These are phyloP conservation scores for Grosmannia serpens DNA, from an alignment of 2,329 filamentous ascomycete species.

Conservation along the genomic window DNA sequence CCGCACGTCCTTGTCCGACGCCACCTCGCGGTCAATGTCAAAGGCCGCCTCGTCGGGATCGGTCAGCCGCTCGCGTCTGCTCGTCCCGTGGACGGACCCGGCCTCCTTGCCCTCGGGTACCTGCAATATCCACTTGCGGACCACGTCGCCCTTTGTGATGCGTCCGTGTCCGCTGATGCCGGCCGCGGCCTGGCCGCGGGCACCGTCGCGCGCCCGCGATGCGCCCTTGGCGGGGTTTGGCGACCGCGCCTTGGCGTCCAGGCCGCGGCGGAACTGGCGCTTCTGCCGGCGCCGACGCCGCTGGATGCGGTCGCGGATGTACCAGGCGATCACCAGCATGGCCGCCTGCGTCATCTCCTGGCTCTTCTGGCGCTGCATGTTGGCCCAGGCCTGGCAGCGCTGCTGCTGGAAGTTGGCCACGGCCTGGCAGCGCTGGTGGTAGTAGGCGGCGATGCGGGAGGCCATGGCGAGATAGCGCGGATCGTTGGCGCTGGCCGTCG, in stretches of 20 bases:
- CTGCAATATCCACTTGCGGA: conserved; percentile 31
- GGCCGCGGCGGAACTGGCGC: conserved; percentile 27
- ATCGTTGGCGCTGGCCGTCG: conserved; percentile 18
- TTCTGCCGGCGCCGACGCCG: conserved; percentile 29
- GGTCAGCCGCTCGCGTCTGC: conserved; percentile 13
- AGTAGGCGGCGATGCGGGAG: conserved; percentile 35
- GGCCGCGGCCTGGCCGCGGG: neutral
- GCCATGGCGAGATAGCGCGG: conserved; percentile 33
- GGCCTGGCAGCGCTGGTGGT: conserved; percentile 36
- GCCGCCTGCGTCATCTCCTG: conserved; percentile 37
- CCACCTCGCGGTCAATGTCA: conserved; percentile 26
- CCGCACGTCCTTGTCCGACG: conserved; percentile 29
- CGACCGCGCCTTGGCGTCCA: conserved; percentile 12
- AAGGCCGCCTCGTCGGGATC: conserved; percentile 30
- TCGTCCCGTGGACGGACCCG: conserved; percentile 17
- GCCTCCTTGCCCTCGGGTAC: conserved; percentile 20
- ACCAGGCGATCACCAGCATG: conserved; percentile 38
- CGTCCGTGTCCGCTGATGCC: conserved; percentile 3
- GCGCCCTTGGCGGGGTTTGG: neutral
- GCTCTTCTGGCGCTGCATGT: conserved; percentile 32
- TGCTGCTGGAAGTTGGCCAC: conserved; percentile 35
- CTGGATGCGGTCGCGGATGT: conserved; percentile 34
- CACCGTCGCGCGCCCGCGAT: neutral
- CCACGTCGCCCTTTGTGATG: conserved; percentile 26
- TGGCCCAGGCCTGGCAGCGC: conserved; percentile 35